Conservation (phyloP, 352 stramenopile genomes). For the Thraustotheca clavata region DNA sequence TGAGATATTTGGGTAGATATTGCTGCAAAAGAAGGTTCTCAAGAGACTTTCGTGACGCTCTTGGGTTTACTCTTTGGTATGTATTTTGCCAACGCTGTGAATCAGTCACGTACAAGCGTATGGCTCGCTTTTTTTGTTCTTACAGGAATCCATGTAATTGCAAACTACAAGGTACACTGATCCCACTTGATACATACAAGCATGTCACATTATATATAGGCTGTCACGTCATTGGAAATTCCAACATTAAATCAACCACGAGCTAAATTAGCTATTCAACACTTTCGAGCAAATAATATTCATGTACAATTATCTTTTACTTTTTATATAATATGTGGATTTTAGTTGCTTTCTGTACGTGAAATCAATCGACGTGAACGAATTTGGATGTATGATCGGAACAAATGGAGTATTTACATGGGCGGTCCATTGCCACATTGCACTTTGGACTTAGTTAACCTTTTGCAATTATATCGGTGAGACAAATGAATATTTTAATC, state of each 20-base stretch:
- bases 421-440: constrained; percentile 20
- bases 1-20: constrained; percentile 58
- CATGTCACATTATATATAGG: not conserved
- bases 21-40: constrained; percentile 92
- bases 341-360: constrained; percentile 3
- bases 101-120: constrained; percentile 46
- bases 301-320: not conserved
- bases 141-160: constrained; percentile 89
- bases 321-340: not conserved
- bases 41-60: constrained; percentile 94
- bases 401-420: constrained; percentile 41
- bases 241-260: constrained; percentile 80
- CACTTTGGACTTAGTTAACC: constrained; percentile 30
- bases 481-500: no score
- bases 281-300: constrained; percentile 27
- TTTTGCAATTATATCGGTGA: constrained; percentile 48
- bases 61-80: constrained; percentile 87
- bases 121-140: constrained; percentile 90
- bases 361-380: constrained; percentile 24
- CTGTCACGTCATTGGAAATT: constrained; percentile 33
- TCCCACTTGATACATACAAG: not conserved
- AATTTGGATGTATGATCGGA: constrained; percentile 27
- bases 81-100: constrained; percentile 72
- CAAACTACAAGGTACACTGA: constrained; percentile 80
- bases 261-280: constrained; percentile 43